Base-by-base conservation (phyloP, 2,329 filamentous ascomycete genomes). In the Curvularia lunata region DNA sequence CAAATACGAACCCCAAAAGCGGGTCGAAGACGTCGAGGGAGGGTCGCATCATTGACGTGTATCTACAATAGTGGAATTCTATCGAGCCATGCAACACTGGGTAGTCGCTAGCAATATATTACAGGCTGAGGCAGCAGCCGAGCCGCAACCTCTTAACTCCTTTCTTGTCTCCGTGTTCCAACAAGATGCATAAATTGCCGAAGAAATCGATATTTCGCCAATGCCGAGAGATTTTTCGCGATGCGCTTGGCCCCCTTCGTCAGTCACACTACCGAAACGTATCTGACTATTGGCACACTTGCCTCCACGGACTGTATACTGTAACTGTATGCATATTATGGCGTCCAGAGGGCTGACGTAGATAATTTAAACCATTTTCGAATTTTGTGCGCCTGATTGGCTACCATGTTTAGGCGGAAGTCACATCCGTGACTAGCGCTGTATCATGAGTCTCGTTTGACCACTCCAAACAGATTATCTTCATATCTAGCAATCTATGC, bases 1-100 rank as follows among this genome's bases (percentile, higher is more conserved):
- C 52, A 62, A 53, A 47, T 54, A 66, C 25, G 47, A 52, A 34
- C 62, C 59, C 40, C 57, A 46, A 12, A 40, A 54, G 27, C 40
- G 53, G 23, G 42, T 58, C 8, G 60, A 62, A 18, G 55, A 59
- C 27, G 37, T 43, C 4, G 58, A 61, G 45, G 38, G 48, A 18
- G 52, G 41, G 7, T 37, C 12, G 5, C 30, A 28, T 23, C 41
- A 42, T 30, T 52, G 38, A 42, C 4, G 13, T 42, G 28, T 43
- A 25, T 45, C 27, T 43, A 27, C 28, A n/a, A 3, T 9, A 13
- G 10, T 9, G 30, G 27, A 18, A 30, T 30, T 32, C 10, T 37
- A 13, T 10, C 10, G 4, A n/a, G 41, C 32, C 21, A 19, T 19
- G 13, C 30, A 7, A 21, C 21, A 5, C 6, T 10, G n/a, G 12